Evolutionary conservation across 106 monocot genomes (phyloP), one percentile per base, ranked within the genome.

Genomic region (Allium sativum): DNA sequence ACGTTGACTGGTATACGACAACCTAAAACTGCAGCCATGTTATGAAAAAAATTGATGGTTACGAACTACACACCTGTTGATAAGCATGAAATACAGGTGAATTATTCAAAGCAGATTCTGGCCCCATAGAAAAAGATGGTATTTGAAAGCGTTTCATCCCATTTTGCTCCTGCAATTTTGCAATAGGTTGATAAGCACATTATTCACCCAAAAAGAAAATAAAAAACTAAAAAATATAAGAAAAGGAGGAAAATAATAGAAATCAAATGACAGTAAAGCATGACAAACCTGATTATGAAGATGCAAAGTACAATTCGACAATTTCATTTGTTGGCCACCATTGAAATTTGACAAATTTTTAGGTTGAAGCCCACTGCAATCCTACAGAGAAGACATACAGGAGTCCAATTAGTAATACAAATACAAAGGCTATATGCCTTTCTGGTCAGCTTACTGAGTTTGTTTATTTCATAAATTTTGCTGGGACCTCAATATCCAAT

Each of bases 231-330:
- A 72, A 31, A 12, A 8, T 9, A 40, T 0, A 6, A 48, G 20
- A 53, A 3, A 6, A 19, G 31, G 31, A 3, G 3, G 31, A 3
- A 31, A 3, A 31, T 1, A 31, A 31, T 1, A 31, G 3, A 31
- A 45, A 62, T 11, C 7, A 48, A 22, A n/a, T 63, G 2, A 56
- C 8, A 18, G 42, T 6, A n/a, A 58, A 44, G 51, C 19, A 22
- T 74, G 60, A 14, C 21, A 40, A 18, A 79, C 79, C 66, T 79
- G 69, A 46, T 53, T 21, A 65, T 40, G 59, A 44, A 65, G 21
- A 55, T 64, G 67, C 52, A 68, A 56, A 44, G 53, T 10, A 59
- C 48, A 51, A 21, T 8, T 56, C 0, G 48, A 40, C 19, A 56
- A 22, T 51, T 70, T 56, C 19, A 62, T 52, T 65, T 72, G 64